A percentile compares a stretch with the other conserved stretches of the same genome.
These are phyloP conservation scores for Aspergillus sp. DNA, from an alignment of 2,329 filamentous ascomycete species.

Conservation along the genomic window DNA sequence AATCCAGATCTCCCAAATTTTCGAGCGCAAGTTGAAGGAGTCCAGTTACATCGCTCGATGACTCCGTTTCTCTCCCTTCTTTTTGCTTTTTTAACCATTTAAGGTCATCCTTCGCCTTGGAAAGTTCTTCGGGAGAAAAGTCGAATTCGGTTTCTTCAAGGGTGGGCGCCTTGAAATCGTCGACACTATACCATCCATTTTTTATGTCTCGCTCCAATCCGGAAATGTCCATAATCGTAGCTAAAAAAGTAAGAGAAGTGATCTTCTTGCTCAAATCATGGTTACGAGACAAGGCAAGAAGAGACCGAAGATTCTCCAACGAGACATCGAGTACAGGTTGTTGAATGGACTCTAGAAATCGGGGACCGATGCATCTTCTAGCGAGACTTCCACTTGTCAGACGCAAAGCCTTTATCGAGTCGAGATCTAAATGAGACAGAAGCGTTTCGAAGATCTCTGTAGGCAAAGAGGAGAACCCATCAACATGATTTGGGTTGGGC, in stretches of 20 bases:
- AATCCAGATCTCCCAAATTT: neutral
- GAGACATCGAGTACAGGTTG: slow-evolving; percentile 6
- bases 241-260: slow-evolving; percentile 6
- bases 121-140: slow-evolving; percentile 1
- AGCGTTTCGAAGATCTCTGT: neutral
- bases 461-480: neutral
- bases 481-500: neutral
- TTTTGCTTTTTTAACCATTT: slow-evolving; percentile 7
- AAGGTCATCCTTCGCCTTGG: slow-evolving; percentile 1
- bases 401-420: slow-evolving; percentile 13
- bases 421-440: slow-evolving; percentile 13
- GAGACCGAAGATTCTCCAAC: slow-evolving; percentile 4
- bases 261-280: slow-evolving; percentile 5
- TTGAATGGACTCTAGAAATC: slow-evolving; percentile 6
- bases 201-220: slow-evolving; percentile 2
- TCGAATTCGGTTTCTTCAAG: neutral
- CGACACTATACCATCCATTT: neutral
- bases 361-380: slow-evolving; percentile 13
- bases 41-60: neutral
- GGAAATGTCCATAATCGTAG: neutral
- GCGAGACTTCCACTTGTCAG: slow-evolving; percentile 2
- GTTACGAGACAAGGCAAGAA: slow-evolving; percentile 3
- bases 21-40: too few relatives aligned
- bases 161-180: neutral
- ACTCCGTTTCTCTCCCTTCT: neutral